A percentile compares a stretch with the other conserved stretches of the same genome.
These are phyloP conservation scores for Aspergillus campestris DNA, from an alignment of 495 filamentous ascomycete genomes.

Conservation along the genomic window DNA sequence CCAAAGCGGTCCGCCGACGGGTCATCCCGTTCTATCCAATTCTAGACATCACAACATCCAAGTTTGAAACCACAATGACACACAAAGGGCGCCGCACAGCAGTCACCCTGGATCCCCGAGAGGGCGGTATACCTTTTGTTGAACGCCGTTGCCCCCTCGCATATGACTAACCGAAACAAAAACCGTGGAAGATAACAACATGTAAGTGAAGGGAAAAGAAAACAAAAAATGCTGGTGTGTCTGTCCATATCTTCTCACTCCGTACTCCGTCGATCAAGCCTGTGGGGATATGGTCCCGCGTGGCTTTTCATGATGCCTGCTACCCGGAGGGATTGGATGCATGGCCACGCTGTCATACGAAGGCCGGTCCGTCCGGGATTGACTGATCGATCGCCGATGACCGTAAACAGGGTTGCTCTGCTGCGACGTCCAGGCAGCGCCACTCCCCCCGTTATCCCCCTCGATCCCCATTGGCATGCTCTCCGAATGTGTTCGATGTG, in stretches of 20 bases:
- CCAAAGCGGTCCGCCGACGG: no score
- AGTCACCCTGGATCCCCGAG: slow-evolving; percentile 4
- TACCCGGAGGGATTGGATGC: slow-evolving; percentile 1
- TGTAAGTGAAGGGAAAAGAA: background rate
- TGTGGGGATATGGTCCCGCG: slow-evolving; percentile 4
- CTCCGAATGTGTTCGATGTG: slow-evolving; percentile 50
- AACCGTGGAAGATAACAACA: background rate
- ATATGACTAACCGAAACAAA: background rate
- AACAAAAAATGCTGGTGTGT: background rate
- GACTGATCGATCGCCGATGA: slow-evolving; percentile 21
- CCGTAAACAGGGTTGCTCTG: slow-evolving; percentile 9
- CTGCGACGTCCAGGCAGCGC: slow-evolving; percentile 4
- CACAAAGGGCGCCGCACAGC: slow-evolving; percentile 7
- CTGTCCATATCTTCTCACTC: no score
- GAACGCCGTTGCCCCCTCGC: slow-evolving; percentile 3
- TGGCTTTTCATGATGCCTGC: slow-evolving; percentile 2
- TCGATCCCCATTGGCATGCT: slow-evolving; percentile 26
- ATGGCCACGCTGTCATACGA: slow-evolving; percentile 6
- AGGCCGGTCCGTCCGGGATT: slow-evolving; percentile 12
- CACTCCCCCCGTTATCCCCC: slow-evolving; percentile 15
- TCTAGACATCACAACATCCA: no score
- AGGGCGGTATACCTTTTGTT: background rate
- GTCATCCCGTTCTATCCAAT: no score
- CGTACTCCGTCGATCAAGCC: background rate
- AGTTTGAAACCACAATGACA: background rate